phyloP scores from a whole-genome alignment of 2,329 filamentous ascomycete genomes.

The Claviceps paspali region DNA sequence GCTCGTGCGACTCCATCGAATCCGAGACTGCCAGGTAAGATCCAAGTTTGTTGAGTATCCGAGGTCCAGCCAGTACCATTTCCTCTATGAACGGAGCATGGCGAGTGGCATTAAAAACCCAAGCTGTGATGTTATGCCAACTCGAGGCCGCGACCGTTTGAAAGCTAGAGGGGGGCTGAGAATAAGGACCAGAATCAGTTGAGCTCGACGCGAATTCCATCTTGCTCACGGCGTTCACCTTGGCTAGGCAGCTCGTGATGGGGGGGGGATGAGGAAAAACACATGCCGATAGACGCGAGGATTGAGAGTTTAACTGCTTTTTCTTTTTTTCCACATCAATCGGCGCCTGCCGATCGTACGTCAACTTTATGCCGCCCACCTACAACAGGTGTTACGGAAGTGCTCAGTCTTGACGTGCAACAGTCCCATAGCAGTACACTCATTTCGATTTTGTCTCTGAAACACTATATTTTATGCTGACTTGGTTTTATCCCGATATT shows the following conservation, averaged over 20 bases:
- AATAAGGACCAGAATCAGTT: neutral
- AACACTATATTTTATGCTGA: no score
- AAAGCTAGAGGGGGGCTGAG: constrained; percentile 10
- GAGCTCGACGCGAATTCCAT: neutral
- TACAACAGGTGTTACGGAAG: no score
- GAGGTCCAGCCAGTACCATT: constrained; percentile 52
- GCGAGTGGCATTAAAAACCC: constrained; percentile 43
- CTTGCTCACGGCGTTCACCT: constrained; percentile 3
- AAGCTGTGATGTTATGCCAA: constrained; percentile 40
- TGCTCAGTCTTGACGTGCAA: no score
- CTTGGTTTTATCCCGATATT: no score
- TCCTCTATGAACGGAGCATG: constrained; percentile 52
- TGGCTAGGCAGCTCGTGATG: neutral
- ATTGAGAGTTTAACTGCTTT: neutral
- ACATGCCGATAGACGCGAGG: neutral
- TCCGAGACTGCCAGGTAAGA: constrained; percentile 47
- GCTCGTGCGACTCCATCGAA: constrained; percentile 39
- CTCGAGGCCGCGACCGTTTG: constrained; percentile 6
- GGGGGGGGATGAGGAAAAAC: neutral
- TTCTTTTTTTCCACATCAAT: no score
- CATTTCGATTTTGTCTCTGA: no score
- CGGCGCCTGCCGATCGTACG: no score
- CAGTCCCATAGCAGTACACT: no score
- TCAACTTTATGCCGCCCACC: no score
- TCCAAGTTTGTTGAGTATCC: constrained; percentile 53